A percentile compares a stretch with the other conserved stretches of the same genome.
Conservation (phyloP, 1,139 yeast genomes). For the Candida tropicalis region DNA sequence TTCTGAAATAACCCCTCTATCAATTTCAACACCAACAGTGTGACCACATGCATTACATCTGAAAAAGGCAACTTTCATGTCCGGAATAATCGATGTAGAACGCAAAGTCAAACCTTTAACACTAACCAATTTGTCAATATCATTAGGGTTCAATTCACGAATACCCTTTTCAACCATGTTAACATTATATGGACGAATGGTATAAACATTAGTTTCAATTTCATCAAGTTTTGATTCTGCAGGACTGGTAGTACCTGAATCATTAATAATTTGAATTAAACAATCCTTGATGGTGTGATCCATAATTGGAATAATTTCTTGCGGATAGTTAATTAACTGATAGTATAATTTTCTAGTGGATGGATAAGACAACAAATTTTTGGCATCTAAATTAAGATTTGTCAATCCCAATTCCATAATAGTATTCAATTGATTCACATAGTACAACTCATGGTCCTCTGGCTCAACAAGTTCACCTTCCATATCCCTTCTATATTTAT, state of each 20-base stretch:
- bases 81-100: conserved; percentile 91
- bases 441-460: conserved; percentile 73
- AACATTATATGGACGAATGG: conserved; percentile 84
- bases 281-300: conserved; percentile 94
- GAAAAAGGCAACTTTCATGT: conserved; percentile 96
- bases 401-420: conserved; percentile 81
- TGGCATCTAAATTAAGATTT: conserved; percentile 82
- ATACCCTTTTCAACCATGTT: conserved; percentile 71
- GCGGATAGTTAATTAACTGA: conserved; percentile 90
- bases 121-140: conserved; percentile 89
- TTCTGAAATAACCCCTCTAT: conserved; percentile 91
- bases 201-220: conserved; percentile 79
- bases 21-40: conserved; percentile 88
- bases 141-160: conserved; percentile 94
- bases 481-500: conserved; percentile 66
- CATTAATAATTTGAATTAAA: conserved; percentile 76
- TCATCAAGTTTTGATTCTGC: conserved; percentile 51
- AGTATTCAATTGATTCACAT: conserved; percentile 69
- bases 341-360: conserved; percentile 78
- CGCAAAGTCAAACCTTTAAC: conserved; percentile 91
- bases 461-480: conserved; percentile 43
- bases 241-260: conserved; percentile 41
- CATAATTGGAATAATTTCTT: conserved; percentile 96
- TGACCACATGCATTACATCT: conserved; percentile 95
- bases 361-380: conserved; percentile 74